Evolutionary conservation across 208 protist genomes (phyloP).

Genomic region (Porcisia deanei): DNA sequence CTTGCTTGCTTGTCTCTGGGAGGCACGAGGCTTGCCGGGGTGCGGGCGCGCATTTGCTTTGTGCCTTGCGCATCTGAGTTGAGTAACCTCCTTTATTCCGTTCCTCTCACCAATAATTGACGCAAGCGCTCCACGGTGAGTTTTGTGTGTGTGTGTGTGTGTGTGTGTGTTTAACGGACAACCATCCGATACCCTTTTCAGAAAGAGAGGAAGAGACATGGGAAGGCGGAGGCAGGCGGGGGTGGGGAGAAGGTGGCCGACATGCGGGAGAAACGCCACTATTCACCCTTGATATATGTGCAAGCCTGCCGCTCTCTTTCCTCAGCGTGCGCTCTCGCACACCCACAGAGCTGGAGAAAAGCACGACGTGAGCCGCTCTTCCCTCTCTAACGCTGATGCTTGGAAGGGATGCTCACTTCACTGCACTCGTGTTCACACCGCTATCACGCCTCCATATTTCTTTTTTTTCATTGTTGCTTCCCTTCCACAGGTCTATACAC

Average conservation of each 20-base stretch:
- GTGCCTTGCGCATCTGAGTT: background rate
- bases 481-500: background rate
- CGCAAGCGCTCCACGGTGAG: too few species aligned
- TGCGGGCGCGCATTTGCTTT: background rate
- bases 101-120: too few species aligned
- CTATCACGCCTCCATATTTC: background rate
- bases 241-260: background rate
- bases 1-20: background rate
- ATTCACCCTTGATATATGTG: background rate
- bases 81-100: background rate
- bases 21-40: background rate
- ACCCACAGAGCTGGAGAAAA: background rate
- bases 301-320: background rate
- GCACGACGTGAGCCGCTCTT: background rate
- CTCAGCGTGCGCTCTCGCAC: background rate
- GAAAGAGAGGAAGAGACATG: too few species aligned
- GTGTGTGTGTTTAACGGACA: too few species aligned
- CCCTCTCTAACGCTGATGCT: background rate
- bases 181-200: too few species aligned
- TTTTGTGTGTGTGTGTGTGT: too few species aligned
- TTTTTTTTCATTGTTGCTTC: background rate
- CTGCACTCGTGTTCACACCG: background rate
- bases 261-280: background rate
- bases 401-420: background rate
- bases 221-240: too few species aligned